phyloP scores from a whole-genome alignment of 352 stramenopile species.

The Globisporangium acanthophoron region DNA sequence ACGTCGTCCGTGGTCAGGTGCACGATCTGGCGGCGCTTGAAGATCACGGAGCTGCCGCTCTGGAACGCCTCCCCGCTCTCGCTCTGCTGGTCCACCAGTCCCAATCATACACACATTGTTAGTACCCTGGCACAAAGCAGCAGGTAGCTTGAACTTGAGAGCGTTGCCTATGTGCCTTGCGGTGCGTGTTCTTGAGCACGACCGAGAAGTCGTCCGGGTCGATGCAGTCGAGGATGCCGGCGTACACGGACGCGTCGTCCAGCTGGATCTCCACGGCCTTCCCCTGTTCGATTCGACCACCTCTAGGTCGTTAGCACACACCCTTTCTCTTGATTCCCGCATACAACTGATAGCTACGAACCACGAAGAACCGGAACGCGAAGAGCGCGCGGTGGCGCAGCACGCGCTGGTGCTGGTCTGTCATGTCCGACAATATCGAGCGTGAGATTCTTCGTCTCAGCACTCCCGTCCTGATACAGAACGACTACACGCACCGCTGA shows the following conservation, averaged over 20 bases:
- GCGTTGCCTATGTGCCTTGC: slow-evolving; percentile 17
- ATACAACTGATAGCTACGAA: slow-evolving; percentile 1
- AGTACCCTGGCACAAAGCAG: not conserved
- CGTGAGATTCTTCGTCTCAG: too few relatives aligned
- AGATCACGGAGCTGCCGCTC: slow-evolving; percentile 71
- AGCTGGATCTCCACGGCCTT: slow-evolving; percentile 71
- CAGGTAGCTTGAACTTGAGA: too few relatives aligned
- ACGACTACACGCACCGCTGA: slow-evolving; percentile 9
- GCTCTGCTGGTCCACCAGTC: slow-evolving; percentile 7
- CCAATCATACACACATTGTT: not conserved
- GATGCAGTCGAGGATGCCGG: slow-evolving; percentile 72
- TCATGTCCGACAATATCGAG: not conserved
- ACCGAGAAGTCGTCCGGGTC: slow-evolving; percentile 82
- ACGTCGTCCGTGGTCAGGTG: slow-evolving; percentile 55
- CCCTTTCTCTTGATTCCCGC: not conserved
- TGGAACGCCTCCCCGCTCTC: slow-evolving; percentile 46
- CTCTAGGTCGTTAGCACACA: not conserved
- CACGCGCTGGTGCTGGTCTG: slow-evolving; percentile 58
- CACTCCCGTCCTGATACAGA: not conserved
- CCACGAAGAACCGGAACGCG: slow-evolving; percentile 75
- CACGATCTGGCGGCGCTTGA: slow-evolving; percentile 58
- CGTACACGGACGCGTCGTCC: slow-evolving; percentile 52
- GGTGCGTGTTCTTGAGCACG: slow-evolving; percentile 73
- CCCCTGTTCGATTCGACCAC: slow-evolving; percentile 15
- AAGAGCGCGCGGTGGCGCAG: slow-evolving; percentile 76